Evolutionary conservation across 371 early-diverging fungal genomes (phyloP).

Genomic region (Apophysomyces variabilis): DNA sequence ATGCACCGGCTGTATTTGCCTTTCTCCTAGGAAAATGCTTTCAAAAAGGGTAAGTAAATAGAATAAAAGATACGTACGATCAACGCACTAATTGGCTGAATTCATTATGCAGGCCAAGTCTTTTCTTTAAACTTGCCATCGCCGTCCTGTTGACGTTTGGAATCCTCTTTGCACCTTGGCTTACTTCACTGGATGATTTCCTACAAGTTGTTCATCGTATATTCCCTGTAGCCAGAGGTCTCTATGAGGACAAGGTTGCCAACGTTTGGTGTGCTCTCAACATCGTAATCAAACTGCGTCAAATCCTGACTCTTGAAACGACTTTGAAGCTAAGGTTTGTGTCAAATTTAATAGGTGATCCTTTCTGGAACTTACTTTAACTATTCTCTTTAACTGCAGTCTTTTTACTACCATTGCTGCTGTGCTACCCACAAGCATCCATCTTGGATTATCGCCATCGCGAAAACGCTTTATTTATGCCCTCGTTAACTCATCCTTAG

Average conservation of each 20-base stretch:
- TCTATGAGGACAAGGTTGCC: slow-evolving; percentile 98
- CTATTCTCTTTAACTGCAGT: slow-evolving; percentile 39
- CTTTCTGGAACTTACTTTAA: too few species aligned
- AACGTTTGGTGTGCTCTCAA: slow-evolving; percentile 95
- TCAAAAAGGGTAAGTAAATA: slow-evolving; percentile 37
- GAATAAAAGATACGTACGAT: slow-evolving; percentile 7
- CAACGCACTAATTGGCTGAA: neutral
- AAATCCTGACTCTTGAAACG: slow-evolving; percentile 58
- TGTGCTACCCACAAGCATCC: slow-evolving; percentile 70
- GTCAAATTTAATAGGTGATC: too few species aligned
- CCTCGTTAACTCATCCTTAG: slow-evolving; percentile 73
- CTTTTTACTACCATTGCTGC: slow-evolving; percentile 68
- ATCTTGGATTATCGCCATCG: slow-evolving; percentile 59
- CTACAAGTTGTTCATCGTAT: slow-evolving; percentile 82
- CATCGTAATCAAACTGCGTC: slow-evolving; percentile 81
- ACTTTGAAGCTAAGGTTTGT: slow-evolving; percentile 75
- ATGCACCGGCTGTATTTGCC: slow-evolving; percentile 87
- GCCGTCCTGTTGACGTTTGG: slow-evolving; percentile 77
- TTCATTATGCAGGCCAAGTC: slow-evolving; percentile 29
- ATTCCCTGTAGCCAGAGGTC: slow-evolving; percentile 92
- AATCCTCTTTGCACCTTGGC: slow-evolving; percentile 72
- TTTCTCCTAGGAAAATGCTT: slow-evolving; percentile 83
- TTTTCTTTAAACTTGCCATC: slow-evolving; percentile 78
- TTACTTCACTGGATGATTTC: slow-evolving; percentile 63
- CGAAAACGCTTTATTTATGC: slow-evolving; percentile 67